A percentile compares a stretch with the other conserved stretches of the same genome.
phyloP scores from a whole-genome alignment of 768 basidiomycete species.

The Mycena venus region DNA sequence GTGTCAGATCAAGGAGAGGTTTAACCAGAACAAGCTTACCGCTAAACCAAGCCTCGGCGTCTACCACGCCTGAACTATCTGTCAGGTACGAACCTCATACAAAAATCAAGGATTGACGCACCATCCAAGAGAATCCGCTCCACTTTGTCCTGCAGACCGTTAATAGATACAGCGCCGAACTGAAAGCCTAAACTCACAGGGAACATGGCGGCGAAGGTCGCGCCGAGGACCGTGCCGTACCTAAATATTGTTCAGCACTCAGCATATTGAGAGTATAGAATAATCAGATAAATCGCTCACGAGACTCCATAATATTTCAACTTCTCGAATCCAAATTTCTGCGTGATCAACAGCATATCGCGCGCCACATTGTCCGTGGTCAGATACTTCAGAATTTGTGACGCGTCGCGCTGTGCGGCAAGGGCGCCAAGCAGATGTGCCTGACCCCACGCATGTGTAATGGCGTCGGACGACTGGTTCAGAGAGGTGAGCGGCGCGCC shows the following conservation, averaged over 20 bases:
- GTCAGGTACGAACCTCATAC: background rate
- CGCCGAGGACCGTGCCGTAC: slow-evolving; percentile 43
- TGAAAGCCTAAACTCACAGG: slow-evolving; percentile 39
- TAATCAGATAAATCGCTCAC: slow-evolving; percentile 27
- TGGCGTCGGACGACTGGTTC: slow-evolving; percentile 41
- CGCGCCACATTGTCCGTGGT: slow-evolving; percentile 55
- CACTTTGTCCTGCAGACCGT: slow-evolving; percentile 42
- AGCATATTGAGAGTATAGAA: background rate
- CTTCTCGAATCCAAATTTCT: slow-evolving; percentile 49
- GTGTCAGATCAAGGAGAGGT: background rate
- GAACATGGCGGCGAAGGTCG: slow-evolving; percentile 51
- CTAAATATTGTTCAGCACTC: slow-evolving; percentile 32
- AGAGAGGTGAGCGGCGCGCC: slow-evolving; percentile 15
- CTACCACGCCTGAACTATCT: slow-evolving; percentile 26
- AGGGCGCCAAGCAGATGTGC: slow-evolving; percentile 46
- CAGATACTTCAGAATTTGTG: slow-evolving; percentile 43
- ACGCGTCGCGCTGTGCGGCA: slow-evolving; percentile 48
- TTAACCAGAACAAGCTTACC: slow-evolving; percentile 26
- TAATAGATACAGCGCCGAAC: background rate
- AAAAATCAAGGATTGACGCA: background rate
- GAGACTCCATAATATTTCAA: slow-evolving; percentile 48
- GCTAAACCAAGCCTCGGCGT: slow-evolving; percentile 38
- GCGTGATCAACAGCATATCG: slow-evolving; percentile 53
- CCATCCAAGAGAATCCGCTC: slow-evolving; percentile 51
- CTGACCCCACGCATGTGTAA: slow-evolving; percentile 49